Percentiles rank a stretch among this genome's conserved stretches.
These are phyloP conservation scores for Citrus cavaleriei DNA, from an alignment of 345 rosid species.

Conservation along the genomic window DNA sequence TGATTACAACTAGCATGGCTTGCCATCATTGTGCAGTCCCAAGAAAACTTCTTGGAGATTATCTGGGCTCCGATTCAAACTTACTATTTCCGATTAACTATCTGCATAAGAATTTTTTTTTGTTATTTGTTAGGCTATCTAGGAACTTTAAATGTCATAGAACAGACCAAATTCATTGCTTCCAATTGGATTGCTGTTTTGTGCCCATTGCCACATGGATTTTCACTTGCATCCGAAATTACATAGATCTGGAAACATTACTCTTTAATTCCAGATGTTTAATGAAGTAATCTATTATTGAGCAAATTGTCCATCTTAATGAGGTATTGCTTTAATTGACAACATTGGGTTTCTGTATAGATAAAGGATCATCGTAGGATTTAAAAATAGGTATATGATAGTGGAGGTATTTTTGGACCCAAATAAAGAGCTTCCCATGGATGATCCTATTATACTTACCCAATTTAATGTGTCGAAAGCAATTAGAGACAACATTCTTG, in stretches of 20 bases:
- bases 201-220: not conserved
- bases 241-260: not conserved
- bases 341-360: not conserved
- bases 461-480: constrained; percentile 55
- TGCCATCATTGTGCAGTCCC: not conserved
- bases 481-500: constrained; percentile 57
- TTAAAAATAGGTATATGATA: constrained; percentile 71
- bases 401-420: constrained; percentile 76
- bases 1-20: not conserved
- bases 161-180: not conserved
- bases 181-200: not conserved
- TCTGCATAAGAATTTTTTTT: not conserved
- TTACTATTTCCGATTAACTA: not conserved
- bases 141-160: not conserved
- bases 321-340: not conserved
- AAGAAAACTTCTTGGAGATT: not conserved
- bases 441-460: constrained; percentile 65
- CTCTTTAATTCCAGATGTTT: not conserved
- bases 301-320: not conserved
- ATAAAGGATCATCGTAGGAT: constrained; percentile 53
- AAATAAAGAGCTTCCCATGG: constrained; percentile 40
- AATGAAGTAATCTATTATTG: not conserved
- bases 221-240: not conserved
- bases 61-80: not conserved
- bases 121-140: not conserved